These are phyloP conservation scores for Ophidiomyces ophidiicola DNA, from an alignment of 2,329 filamentous ascomycete species.

Conservation along the genomic window DNA sequence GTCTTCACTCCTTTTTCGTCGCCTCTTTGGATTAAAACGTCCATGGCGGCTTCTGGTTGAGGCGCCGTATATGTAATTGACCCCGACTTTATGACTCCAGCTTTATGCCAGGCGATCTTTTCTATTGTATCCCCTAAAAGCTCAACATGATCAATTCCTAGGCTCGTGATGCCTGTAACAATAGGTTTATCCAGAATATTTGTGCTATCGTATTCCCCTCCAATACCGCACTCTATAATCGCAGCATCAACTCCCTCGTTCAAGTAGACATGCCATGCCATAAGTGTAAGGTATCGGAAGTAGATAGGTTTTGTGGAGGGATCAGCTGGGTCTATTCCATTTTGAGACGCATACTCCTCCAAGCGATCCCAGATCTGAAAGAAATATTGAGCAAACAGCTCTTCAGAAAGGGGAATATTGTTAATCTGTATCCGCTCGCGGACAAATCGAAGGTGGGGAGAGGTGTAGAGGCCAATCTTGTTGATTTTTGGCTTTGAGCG, in stretches of 20 bases:
- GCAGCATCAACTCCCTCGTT: conserved; percentile 63
- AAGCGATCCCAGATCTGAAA: conserved; percentile 71
- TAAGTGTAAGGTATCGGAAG: conserved; percentile 79
- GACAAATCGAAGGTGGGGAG: conserved; percentile 70
- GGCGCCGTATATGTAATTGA: conserved; percentile 51
- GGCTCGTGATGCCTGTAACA: conserved; percentile 60
- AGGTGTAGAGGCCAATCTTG: conserved; percentile 70
- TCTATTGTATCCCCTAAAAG: conserved; percentile 69
- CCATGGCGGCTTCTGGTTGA: conserved; percentile 43
- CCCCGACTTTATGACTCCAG: conserved; percentile 65
- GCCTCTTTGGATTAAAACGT: conserved; percentile 46
- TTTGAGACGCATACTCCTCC: conserved; percentile 41
- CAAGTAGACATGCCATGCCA: conserved; percentile 76
- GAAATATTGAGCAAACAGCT: conserved; percentile 62
- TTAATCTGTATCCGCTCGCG: conserved; percentile 76
- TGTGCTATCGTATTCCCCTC: conserved; percentile 84
- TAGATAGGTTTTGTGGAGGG: conserved; percentile 66
- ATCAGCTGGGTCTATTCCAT: conserved; percentile 41
- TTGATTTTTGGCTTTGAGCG: conserved; percentile 27
- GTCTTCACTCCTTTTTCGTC: conserved; percentile 39
- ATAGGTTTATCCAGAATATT: conserved; percentile 65
- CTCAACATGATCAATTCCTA: conserved; percentile 74
- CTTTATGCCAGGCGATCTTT: conserved; percentile 85
- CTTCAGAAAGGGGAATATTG: conserved; percentile 55
- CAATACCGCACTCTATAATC: conserved; percentile 86